phyloP scores from a whole-genome alignment of 1,139 yeast species.

The Kodamaea sp. region DNA sequence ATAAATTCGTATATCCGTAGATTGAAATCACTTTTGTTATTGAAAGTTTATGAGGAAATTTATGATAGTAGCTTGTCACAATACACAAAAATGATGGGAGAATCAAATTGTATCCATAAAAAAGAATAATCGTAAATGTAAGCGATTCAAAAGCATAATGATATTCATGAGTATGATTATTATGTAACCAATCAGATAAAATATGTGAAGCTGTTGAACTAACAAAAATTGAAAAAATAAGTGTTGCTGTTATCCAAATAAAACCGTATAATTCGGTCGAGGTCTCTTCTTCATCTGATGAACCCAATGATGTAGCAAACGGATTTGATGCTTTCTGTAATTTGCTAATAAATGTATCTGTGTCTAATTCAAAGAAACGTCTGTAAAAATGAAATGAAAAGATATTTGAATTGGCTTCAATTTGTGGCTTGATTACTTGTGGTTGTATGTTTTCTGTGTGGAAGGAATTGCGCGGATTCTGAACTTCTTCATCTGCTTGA shows the following conservation, averaged over 20 bases:
- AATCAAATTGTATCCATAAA: conserved; percentile 69
- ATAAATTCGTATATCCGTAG: conserved; percentile 74
- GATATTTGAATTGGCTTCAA: conserved; percentile 34
- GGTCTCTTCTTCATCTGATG: conserved; percentile 28
- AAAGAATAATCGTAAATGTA: conserved; percentile 59
- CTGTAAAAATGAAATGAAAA: conserved; percentile 57
- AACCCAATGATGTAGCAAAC: conserved; percentile 23
- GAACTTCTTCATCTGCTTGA: too few relatives aligned
- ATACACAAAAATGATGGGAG: conserved; percentile 57
- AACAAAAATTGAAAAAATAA: conserved; percentile 68
- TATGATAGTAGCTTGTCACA: conserved; percentile 40
- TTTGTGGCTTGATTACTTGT: conserved; percentile 19
- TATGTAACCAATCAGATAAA: conserved; percentile 45
- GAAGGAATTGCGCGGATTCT: too few relatives aligned
- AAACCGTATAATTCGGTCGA: conserved; percentile 74
- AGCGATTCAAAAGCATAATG: conserved; percentile 60
- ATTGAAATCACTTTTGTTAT: conserved; percentile 50
- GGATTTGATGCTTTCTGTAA: conserved; percentile 46
- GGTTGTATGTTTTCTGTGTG: conserved; percentile 8
- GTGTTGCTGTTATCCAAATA: conserved; percentile 79
- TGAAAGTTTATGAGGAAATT: conserved; percentile 39
- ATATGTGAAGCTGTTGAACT: conserved; percentile 57
- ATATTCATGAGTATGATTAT: conserved; percentile 39
- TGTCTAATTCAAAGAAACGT: conserved; percentile 60
- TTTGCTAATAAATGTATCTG: conserved; percentile 51